Percentiles rank a stretch among this genome's conserved stretches.
phyloP scores from a whole-genome alignment of 176 grass and related monocot species.

The Panicum miliaceum region DNA sequence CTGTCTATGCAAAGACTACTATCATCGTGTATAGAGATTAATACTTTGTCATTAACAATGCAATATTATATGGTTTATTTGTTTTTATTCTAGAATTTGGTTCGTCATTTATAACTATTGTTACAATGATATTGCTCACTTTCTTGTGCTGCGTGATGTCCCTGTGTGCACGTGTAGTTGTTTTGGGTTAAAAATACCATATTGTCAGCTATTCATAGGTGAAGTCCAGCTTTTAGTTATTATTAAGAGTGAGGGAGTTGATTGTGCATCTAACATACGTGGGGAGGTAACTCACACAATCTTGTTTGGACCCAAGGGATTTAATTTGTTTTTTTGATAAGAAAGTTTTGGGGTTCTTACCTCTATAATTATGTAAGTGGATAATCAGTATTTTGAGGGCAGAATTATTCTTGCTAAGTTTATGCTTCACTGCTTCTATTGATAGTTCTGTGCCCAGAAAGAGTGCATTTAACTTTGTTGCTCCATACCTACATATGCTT shows the following conservation, averaged over 20 bases:
- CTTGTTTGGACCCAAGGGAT: constrained; percentile 30
- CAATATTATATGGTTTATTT: constrained; percentile 18
- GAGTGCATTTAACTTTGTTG: constrained; percentile 22
- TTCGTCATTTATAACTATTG: not conserved
- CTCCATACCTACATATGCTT: constrained; percentile 21
- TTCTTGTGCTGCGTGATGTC: constrained; percentile 26
- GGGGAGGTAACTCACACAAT: not conserved
- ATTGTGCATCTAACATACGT: constrained; percentile 6
- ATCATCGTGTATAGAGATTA: not conserved
- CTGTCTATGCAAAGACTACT: not conserved
- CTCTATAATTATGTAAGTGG: not conserved
- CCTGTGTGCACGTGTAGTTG: not conserved
- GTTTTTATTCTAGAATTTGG: constrained; percentile 13
- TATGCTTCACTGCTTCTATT: constrained; percentile 34
- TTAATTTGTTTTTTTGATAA: constrained; percentile 24
- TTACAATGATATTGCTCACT: constrained; percentile 11
- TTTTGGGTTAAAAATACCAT: constrained; percentile 30
- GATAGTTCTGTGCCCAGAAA: not conserved
- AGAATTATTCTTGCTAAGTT: constrained; percentile 27
- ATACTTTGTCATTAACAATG: constrained; percentile 6
- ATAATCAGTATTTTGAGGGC: not conserved
- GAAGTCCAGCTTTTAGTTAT: not conserved
- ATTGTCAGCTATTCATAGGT: not conserved
- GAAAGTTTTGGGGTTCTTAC: not conserved
- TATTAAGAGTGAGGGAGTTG: constrained; percentile 18